Percentiles rank a stretch among this genome's conserved stretches.
These are phyloP conservation scores for Eimeria nieschulzi DNA, from an alignment of 169 alveolate genomes.

Conservation along the genomic window DNA sequence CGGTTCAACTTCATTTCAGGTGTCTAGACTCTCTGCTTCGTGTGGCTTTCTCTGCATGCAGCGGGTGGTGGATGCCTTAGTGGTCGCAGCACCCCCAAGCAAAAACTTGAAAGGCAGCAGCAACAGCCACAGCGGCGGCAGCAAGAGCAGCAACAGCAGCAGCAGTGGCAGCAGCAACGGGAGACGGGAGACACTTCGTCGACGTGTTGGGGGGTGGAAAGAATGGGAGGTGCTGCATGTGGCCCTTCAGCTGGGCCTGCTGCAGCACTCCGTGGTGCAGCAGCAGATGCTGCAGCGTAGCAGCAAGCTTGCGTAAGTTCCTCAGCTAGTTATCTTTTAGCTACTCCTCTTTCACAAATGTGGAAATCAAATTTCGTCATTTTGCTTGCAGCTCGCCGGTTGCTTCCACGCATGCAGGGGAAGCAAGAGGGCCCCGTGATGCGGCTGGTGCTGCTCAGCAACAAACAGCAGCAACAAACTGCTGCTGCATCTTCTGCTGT, in stretches of 20 bases:
- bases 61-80: background rate
- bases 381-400: too few species aligned
- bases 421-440: too few species aligned
- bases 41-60: background rate
- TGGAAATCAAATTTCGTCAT: too few species aligned
- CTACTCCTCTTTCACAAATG: background rate
- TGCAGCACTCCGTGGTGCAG: background rate
- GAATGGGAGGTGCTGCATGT: conserved; percentile 13
- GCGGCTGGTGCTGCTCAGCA: background rate
- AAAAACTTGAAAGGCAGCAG: background rate
- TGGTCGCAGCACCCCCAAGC: background rate
- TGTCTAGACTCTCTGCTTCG: too few species aligned
- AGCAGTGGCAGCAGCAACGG: background rate
- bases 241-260: conserved; percentile 9
- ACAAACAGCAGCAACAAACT: background rate
- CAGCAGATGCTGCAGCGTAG: background rate
- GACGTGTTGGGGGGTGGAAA: background rate
- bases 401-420: too few species aligned
- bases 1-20: too few species aligned
- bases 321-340: background rate
- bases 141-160: background rate
- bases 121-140: background rate
- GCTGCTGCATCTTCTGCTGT: conserved; percentile 5
- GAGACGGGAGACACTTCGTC: conserved; percentile 1
- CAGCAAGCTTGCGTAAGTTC: conserved; percentile 10